Base-by-base conservation (phyloP, 768 basidiomycete genomes). In the Auricularia auricula-judae region DNA sequence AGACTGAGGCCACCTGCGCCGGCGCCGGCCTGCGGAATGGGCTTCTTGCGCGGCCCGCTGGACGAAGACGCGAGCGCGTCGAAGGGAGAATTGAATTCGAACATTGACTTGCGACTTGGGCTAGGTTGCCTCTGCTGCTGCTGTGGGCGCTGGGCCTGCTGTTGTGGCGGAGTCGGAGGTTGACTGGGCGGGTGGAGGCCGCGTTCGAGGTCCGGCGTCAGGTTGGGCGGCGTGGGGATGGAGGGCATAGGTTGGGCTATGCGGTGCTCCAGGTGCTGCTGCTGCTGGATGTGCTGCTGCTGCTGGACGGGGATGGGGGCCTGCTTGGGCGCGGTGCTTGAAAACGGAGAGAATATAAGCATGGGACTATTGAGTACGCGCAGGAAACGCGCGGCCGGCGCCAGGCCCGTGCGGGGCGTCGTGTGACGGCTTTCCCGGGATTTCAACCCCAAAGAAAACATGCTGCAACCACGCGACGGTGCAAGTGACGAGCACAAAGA, bases 21-120 rank as follows among this genome's bases (percentile, higher is more conserved):
- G 33, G 67, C 65, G 33, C 67, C 65, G 23, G 66, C 64, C 14
- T 77, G 66, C 11, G 85, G 87, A 2, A 83, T 82, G 21, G 87
- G 84, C 72, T 89, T 90, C 72, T 90, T 89, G 78, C 87, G 88
- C 63, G 67, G 61, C 12, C 51, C 21, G 56, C 29, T 21, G 53
- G 62, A 51, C 29, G 51, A 44, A 56, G 54, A 34, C n/a, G 75
- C 80, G 58, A 93, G 80, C 33, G 88, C 90, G 68, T 93, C 91
- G 69, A 93, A 92, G 2, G 91, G 86, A 61, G 89, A 91, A 61
- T 87, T 81, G 66, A 89, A 93, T 44, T 92, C 89, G 69, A 93
- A 93, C 82, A 91, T 84, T 61, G 89, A 88, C 73, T 88, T 86
- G 69, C 85, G 87, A 29, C 86, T 82, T 51, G 87, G 86, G 36